Conservation (phyloP, 768 basidiomycete species). For the Dioszegia crocea region DNA sequence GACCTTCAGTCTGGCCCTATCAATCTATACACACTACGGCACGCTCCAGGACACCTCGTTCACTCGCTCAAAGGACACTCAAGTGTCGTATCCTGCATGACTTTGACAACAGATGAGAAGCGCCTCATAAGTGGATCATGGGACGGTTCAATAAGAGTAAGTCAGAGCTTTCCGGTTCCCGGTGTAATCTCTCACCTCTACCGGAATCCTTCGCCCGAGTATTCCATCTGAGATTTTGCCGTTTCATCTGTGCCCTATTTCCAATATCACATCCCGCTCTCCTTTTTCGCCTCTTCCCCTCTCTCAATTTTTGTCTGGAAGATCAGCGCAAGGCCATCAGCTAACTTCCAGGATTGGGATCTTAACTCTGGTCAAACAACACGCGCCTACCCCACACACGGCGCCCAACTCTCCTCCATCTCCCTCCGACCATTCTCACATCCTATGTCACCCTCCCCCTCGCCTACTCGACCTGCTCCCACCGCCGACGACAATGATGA, state of each 20-base stretch:
- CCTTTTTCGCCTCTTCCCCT: too few relatives aligned
- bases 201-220: too few relatives aligned
- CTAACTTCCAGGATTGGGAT: slow-evolving; percentile 80
- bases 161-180: slow-evolving; percentile 43
- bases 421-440: slow-evolving; percentile 63
- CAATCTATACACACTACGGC: slow-evolving; percentile 86
- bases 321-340: too few relatives aligned
- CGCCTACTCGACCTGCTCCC: slow-evolving; percentile 13
- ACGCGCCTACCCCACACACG: slow-evolving; percentile 73
- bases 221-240: too few relatives aligned
- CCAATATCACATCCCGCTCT: too few relatives aligned
- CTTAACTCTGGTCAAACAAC: slow-evolving; percentile 79
- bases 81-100: slow-evolving; percentile 73
- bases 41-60: slow-evolving; percentile 75
- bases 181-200: too few relatives aligned
- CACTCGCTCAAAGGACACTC: slow-evolving; percentile 69
- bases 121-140: slow-evolving; percentile 86
- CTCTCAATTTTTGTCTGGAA: neutral
- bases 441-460: slow-evolving; percentile 41
- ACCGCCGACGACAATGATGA: slow-evolving; percentile 6
- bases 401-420: slow-evolving; percentile 76
- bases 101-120: slow-evolving; percentile 74
- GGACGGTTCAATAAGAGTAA: slow-evolving; percentile 82
- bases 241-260: too few relatives aligned
- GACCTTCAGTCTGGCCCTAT: slow-evolving; percentile 71